phyloP scores from a whole-genome alignment of 768 basidiomycete genomes.

The Trametes meyenii region DNA sequence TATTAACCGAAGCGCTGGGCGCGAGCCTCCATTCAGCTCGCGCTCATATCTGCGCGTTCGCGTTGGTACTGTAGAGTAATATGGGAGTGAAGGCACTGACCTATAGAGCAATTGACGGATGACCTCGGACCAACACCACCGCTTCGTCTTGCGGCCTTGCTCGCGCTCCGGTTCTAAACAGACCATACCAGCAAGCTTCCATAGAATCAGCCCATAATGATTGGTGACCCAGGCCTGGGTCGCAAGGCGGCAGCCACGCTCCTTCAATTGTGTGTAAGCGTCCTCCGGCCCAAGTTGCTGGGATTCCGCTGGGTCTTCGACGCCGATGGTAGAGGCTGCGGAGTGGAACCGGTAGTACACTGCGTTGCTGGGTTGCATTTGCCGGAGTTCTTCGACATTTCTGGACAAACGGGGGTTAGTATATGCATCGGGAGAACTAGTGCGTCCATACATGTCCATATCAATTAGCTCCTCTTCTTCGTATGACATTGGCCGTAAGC shows the following conservation, averaged over 20 bases:
- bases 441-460: conserved; percentile 30
- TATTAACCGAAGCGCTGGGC: conserved; percentile 81
- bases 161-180: conserved; percentile 69
- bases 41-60: conserved; percentile 77
- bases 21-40: conserved; percentile 74
- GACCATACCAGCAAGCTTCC: conserved; percentile 92
- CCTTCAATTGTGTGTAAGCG: conserved; percentile 57
- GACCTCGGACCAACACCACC: conserved; percentile 86
- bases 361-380: conserved; percentile 59
- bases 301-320: conserved; percentile 13
- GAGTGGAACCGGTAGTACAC: conserved; percentile 62
- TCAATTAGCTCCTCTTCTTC: conserved; percentile 24
- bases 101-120: conserved; percentile 85
- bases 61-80: conserved; percentile 31
- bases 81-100: conserved; percentile 42
- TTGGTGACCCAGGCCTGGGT: conserved; percentile 87
- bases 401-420: conserved; percentile 36
- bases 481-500: conserved; percentile 27
- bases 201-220: conserved; percentile 88
- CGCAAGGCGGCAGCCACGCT: conserved; percentile 65
- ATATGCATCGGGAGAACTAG: background rate
- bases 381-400: conserved; percentile 50
- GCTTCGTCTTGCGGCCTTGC: conserved; percentile 43
- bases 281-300: conserved; percentile 50
- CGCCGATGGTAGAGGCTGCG: background rate